Base-by-base conservation (phyloP, 805 yeast genomes). In the Cyberlindnera bimundalis region DNA sequence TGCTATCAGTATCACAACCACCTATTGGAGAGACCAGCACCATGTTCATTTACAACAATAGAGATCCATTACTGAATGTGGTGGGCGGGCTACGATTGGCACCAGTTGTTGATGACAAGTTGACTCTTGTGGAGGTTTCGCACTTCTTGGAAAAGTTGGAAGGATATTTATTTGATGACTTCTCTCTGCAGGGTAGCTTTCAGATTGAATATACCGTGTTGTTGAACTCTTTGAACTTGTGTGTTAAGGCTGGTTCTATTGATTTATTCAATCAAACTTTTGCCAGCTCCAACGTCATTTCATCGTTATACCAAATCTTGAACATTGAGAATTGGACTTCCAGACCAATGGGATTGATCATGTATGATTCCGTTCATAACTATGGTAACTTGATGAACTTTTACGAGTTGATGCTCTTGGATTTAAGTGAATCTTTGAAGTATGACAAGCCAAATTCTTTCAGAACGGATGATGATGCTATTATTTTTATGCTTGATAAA, bases 381-480 rank as follows among this genome's bases (percentile, higher is more conserved):
- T 47, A 39, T 34, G 42, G 39, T 3, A 54, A 43, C 33, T n/a
- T 52, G 23, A 52, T 52, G 57, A 45, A 35, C 18, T 45, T 40
- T 23, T 50, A 34, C 25, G 57, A 54, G 37, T 20, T 54, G 18
- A 33, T 48, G 40, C 34, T 51, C 2, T n/a, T 52, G 15, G 57
- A 52, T 35, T 32, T 55, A 37, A 44, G 43, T 31, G 35, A 47
- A 10, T 52, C 57, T 5, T 16, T 52, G 29, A 40, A 20, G n/a
- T 23, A 12, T 7, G 28, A 37, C 14, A 36, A 24, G 6, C 46
- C 48, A 27, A 46, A 47, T 16, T 15, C 39, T 2, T 27, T 50
- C 18, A 29, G 37, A 8, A 24, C 40, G 10, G 40, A 41, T 18
- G 35, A 29, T 29, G 50, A 39, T 7, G 31, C 29, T 6, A 33